Evolutionary conservation across 108 stramenopile species (phyloP).

Genomic region (Cyclotella sp.): DNA sequence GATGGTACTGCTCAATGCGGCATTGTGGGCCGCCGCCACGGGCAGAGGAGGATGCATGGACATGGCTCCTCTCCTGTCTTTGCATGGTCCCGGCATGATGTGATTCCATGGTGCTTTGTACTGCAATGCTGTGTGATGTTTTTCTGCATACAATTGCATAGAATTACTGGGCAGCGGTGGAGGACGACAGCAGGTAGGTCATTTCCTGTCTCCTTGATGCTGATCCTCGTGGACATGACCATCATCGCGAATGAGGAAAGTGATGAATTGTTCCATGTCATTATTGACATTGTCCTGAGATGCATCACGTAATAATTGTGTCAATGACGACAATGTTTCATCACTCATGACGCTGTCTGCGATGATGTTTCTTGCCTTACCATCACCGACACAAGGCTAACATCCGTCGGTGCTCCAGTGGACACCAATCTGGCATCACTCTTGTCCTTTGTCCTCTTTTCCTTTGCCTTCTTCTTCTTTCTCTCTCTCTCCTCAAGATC

Average conservation of each 20-base stretch:
- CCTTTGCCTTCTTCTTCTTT: conserved; percentile 34
- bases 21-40: neutral
- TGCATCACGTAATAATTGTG: too few relatives aligned
- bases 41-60: neutral
- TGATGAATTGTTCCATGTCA: conserved; percentile 46
- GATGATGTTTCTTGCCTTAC: neutral
- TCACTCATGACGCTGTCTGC: too few relatives aligned
- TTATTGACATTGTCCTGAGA: conserved; percentile 17
- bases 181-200: neutral
- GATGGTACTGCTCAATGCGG: neutral
- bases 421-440: too few relatives aligned
- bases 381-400: neutral
- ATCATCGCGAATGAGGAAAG: conserved; percentile 23
- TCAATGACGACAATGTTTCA: too few relatives aligned
- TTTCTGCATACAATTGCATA: too few relatives aligned
- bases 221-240: neutral
- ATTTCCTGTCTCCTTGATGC: neutral
- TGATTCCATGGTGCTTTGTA: conserved; percentile 12
- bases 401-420: neutral
- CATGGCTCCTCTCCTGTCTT: neutral
- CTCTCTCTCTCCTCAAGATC: conserved; percentile 36
- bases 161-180: neutral
- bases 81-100: neutral
- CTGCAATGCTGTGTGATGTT: too few relatives aligned
- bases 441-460: neutral